A percentile compares a stretch with the other conserved stretches of the same genome.
Evolutionary conservation across 2,329 filamentous ascomycete genomes (phyloP).

Genomic region (Colletotrichum musae): DNA sequence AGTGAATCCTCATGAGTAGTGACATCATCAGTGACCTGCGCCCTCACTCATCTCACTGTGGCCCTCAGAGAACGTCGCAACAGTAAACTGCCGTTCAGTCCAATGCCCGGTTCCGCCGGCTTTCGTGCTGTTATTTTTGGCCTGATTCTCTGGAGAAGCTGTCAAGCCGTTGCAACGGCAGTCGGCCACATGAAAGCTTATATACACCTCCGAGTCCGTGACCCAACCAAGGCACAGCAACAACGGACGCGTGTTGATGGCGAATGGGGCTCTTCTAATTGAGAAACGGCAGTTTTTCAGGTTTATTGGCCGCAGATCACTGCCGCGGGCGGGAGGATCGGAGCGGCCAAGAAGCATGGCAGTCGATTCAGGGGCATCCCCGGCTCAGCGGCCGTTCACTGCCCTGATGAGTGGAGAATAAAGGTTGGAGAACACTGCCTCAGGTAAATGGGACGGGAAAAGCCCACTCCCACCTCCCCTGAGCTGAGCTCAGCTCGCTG

Average conservation of each 20-base stretch:
- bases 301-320: constrained; percentile 23
- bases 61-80: too few relatives aligned
- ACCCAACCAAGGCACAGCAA: too few relatives aligned
- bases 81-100: too few relatives aligned
- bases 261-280: constrained; percentile 5
- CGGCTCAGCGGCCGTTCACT: not conserved
- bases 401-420: constrained; percentile 17
- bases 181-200: too few relatives aligned
- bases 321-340: constrained; percentile 16
- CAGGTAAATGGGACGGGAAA: constrained; percentile 18
- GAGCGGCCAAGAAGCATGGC: constrained; percentile 8
- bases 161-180: too few relatives aligned
- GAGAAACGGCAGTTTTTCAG: constrained; percentile 16
- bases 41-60: too few relatives aligned
- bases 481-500: not conserved
- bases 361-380: constrained; percentile 1
- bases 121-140: too few relatives aligned
- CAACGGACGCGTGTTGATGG: not conserved
- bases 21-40: too few relatives aligned
- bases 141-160: too few relatives aligned
- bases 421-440: not conserved
- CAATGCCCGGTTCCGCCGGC: too few relatives aligned
- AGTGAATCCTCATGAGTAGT: too few relatives aligned
- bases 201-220: too few relatives aligned
- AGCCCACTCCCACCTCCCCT: not conserved